A percentile compares a stretch with the other conserved stretches of the same genome.
Conservation (phyloP, 108 stramenopile genomes). For the Conticribra guillardii region DNA sequence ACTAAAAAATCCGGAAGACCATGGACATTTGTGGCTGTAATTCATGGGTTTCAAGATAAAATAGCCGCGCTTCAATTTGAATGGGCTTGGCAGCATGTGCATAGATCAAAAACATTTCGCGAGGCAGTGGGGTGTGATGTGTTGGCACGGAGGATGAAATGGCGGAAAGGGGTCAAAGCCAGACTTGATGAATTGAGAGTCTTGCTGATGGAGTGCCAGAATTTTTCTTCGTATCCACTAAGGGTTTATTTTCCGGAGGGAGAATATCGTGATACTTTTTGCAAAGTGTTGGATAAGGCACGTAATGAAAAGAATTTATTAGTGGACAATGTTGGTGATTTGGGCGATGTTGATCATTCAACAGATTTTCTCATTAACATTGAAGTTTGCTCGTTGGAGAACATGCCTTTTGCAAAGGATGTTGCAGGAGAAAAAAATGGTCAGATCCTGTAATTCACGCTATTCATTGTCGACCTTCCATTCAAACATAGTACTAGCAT, state of each 20-base stretch:
- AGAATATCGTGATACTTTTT: conserved; percentile 24
- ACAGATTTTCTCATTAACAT: conserved; percentile 1
- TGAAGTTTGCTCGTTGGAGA: conserved; percentile 42
- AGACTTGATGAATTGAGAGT: conserved; percentile 49
- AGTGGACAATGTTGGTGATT: conserved; percentile 7
- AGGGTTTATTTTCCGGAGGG: conserved; percentile 47
- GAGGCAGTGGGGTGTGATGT: conserved; percentile 56
- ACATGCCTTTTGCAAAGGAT: conserved; percentile 53
- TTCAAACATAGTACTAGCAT: too few species aligned
- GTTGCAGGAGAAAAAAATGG: too few species aligned
- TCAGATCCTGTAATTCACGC: too few species aligned
- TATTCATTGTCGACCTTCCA: too few species aligned
- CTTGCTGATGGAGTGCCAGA: conserved; percentile 31
- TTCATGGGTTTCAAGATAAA: conserved; percentile 69
- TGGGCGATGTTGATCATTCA: background rate
- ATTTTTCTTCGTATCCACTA: conserved; percentile 41
- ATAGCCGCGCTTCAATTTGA: conserved; percentile 79
- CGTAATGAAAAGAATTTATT: conserved; percentile 5
- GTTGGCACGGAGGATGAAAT: conserved; percentile 41
- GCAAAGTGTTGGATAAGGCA: conserved; percentile 27
- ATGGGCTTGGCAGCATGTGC: conserved; percentile 84
- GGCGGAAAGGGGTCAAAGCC: conserved; percentile 32
- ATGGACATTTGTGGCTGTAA: conserved; percentile 66
- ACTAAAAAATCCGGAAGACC: conserved; percentile 72
- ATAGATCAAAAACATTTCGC: conserved; percentile 55